Percentiles rank a stretch among this genome's conserved stretches.
Evolutionary conservation across 768 basidiomycete species (phyloP).

Genomic region (Chalciporus piperatus): DNA sequence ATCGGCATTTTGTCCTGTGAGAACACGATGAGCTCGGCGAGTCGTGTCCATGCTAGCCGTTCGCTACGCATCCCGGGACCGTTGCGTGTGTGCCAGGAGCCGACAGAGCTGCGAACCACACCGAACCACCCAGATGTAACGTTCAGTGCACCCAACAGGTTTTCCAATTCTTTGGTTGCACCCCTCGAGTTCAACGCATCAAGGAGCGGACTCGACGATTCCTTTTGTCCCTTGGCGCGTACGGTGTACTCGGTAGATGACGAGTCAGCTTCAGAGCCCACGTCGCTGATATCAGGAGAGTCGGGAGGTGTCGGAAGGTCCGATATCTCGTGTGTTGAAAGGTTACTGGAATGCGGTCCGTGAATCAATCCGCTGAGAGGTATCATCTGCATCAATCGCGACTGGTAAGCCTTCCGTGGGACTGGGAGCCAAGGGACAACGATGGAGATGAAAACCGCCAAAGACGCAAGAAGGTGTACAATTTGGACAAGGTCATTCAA

Average conservation of each 20-base stretch:
- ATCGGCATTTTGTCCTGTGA: constrained; percentile 25
- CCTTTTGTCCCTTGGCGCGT: constrained; percentile 11
- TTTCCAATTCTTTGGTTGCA: constrained; percentile 35
- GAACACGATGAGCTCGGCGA: constrained; percentile 47
- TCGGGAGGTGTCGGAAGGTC: constrained; percentile 29
- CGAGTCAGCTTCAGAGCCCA: constrained; percentile 28
- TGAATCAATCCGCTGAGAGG: constrained; percentile 21
- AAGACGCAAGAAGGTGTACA: constrained; percentile 64
- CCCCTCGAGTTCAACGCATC: constrained; percentile 37
- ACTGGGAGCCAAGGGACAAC: constrained; percentile 46
- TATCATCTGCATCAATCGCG: constrained; percentile 25
- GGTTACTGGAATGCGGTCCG: constrained; percentile 1
- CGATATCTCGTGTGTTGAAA: neutral
- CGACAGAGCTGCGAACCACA: constrained; percentile 29
- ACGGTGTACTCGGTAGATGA: constrained; percentile 29
- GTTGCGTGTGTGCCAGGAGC: neutral
- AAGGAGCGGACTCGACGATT: constrained; percentile 13
- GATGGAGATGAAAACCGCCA: constrained; percentile 58
- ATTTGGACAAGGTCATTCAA: constrained; percentile 56
- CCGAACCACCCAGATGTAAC: constrained; percentile 36
- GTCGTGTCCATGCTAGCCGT: constrained; percentile 47
- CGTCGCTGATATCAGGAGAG: constrained; percentile 25
- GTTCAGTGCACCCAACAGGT: constrained; percentile 40
- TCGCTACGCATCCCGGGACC: constrained; percentile 33
- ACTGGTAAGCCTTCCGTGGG: constrained; percentile 18